phyloP scores from a whole-genome alignment of 225 moss, liverwort and hornwort genomes.

The Sphagnum contortum region DNA sequence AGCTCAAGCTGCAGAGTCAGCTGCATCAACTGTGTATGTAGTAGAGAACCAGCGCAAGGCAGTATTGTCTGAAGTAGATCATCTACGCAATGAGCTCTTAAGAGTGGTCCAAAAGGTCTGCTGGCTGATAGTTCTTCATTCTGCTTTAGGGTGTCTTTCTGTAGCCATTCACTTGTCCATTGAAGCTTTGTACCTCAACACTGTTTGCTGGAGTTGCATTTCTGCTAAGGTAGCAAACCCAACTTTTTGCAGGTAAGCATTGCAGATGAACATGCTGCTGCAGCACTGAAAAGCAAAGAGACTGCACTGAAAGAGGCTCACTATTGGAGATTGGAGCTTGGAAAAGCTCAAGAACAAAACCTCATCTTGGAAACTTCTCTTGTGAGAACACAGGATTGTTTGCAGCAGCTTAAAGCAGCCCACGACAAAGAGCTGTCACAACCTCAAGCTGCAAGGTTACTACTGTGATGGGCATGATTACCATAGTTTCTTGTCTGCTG shows the following conservation, averaged over 20 bases:
- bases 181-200: too few relatives aligned
- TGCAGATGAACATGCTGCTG: constrained; percentile 34
- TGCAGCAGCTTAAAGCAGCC: constrained; percentile 11
- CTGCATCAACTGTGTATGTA: constrained; percentile 39
- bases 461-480: too few relatives aligned
- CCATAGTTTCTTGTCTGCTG: neutral
- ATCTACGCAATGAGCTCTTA: constrained; percentile 41
- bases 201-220: neutral
- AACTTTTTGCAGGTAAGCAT: constrained; percentile 30
- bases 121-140: neutral
- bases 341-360: constrained; percentile 54
- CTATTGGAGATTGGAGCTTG: constrained; percentile 61
- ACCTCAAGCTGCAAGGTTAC: constrained; percentile 5
- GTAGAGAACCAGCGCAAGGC: constrained; percentile 47
- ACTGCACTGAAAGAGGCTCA: constrained; percentile 62
- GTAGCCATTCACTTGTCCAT: too few relatives aligned
- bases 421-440: constrained; percentile 13
- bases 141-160: neutral
- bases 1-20: constrained; percentile 52
- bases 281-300: constrained; percentile 51
- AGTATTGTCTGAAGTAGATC: constrained; percentile 40
- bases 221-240: neutral
- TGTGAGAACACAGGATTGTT: constrained; percentile 49
- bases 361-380: constrained; percentile 59
- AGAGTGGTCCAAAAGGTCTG: constrained; percentile 47